These are phyloP conservation scores for Arthroderma uncinatum DNA, from an alignment of 2,329 filamentous ascomycete genomes.

Conservation along the genomic window DNA sequence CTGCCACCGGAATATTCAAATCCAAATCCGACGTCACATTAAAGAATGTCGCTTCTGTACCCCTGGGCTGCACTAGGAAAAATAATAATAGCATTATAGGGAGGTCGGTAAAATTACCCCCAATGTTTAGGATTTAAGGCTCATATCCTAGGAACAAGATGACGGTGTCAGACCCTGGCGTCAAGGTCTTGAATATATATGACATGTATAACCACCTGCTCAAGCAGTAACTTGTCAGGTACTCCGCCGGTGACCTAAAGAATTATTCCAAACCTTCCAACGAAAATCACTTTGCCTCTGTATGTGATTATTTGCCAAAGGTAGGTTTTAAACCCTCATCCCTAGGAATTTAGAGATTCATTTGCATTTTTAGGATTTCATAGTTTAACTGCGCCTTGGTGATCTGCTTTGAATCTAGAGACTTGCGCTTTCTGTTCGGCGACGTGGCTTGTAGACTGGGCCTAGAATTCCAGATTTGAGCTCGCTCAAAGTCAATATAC, in stretches of 20 bases:
- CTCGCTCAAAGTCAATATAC: slow-evolving; percentile 13
- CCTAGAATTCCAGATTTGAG: neutral
- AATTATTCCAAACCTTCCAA: too few relatives aligned
- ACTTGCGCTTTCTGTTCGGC: too few relatives aligned
- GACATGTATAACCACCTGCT: neutral
- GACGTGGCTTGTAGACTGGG: neutral
- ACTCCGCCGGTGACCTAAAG: neutral
- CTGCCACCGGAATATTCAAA: neutral
- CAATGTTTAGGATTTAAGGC: neutral
- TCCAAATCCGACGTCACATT: neutral
- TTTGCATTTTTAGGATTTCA: too few relatives aligned
- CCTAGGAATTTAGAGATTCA: too few relatives aligned
- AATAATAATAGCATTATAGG: neutral
- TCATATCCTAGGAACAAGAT: neutral
- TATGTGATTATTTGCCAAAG: too few relatives aligned
- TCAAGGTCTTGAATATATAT: neutral
- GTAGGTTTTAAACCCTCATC: too few relatives aligned
- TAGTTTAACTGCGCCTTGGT: too few relatives aligned
- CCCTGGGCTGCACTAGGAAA: neutral
- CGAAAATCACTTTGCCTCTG: too few relatives aligned
- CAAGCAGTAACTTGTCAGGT: neutral
- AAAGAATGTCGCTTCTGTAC: neutral
- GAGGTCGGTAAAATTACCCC: neutral
- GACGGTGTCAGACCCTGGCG: neutral
- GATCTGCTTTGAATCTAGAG: too few relatives aligned